phyloP scores from a whole-genome alignment of 352 stramenopile genomes.

The Phytophthora tentaculata region DNA sequence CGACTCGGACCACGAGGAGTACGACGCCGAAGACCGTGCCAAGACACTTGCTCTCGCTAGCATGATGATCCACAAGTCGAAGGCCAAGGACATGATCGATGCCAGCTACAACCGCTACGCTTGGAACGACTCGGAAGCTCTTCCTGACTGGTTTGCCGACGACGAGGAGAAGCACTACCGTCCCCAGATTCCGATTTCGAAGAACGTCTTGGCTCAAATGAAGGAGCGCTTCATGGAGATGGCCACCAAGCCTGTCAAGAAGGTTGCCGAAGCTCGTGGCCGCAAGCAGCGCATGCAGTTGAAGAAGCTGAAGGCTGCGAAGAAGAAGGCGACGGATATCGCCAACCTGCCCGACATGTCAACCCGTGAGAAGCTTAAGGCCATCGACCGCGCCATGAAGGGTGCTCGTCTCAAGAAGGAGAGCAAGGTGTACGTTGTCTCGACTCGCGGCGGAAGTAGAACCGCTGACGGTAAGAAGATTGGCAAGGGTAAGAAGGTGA shows the following conservation, averaged over 20 bases:
- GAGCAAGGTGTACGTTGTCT: conserved; percentile 98
- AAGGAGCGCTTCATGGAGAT: conserved; percentile 97
- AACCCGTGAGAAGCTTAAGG: conserved; percentile 98
- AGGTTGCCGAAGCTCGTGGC: conserved; percentile 97
- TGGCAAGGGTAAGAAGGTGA: conserved; percentile 91
- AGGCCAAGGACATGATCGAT: conserved; percentile 98
- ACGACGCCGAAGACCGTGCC: conserved; percentile 97
- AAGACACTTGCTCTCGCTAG: conserved; percentile 96
- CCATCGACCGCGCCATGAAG: conserved; percentile 98
- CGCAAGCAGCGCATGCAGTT: conserved; percentile 95
- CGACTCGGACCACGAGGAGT: conserved; percentile 97
- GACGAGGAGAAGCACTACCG: conserved; percentile 97
- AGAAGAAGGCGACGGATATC: conserved; percentile 97
- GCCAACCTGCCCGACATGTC: conserved; percentile 97
- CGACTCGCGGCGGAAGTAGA: conserved; percentile 71
- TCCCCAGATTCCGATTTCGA: conserved; percentile 97
- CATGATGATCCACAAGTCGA: conserved; percentile 98
- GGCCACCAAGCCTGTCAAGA: conserved; percentile 98
- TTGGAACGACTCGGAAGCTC: conserved; percentile 96
- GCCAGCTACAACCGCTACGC: conserved; percentile 99
- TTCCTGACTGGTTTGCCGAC: conserved; percentile 99
- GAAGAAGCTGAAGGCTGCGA: conserved; percentile 96
- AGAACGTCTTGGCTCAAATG: conserved; percentile 98
- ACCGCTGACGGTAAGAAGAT: conserved; percentile 78
- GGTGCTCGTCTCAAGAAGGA: conserved; percentile 89